phyloP scores from a whole-genome alignment of 495 filamentous ascomycete genomes.

The Parachaetomium inaequale region DNA sequence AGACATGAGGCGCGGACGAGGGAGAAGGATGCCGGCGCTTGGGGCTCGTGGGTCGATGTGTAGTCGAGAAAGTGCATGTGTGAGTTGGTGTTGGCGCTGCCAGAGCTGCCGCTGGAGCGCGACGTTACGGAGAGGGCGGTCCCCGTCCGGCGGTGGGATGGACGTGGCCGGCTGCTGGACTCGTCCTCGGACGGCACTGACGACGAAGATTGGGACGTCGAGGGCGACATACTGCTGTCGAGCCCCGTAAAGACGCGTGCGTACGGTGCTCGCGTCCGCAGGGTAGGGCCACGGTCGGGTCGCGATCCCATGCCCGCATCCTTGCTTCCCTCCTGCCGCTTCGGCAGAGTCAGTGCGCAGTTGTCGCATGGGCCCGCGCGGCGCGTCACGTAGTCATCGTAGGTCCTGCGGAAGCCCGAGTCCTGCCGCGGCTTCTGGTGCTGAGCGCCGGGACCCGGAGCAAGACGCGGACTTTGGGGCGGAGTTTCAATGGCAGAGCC shows the following conservation, averaged over 20 bases:
- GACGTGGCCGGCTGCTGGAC: constrained; percentile 16
- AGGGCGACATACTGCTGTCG: constrained; percentile 37
- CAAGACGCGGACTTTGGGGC: constrained; percentile 57
- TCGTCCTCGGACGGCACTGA: constrained; percentile 47
- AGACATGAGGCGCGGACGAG: constrained; percentile 81
- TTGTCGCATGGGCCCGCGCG: constrained; percentile 56
- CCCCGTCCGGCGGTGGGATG: constrained; percentile 31
- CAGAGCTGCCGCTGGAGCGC: constrained; percentile 44
- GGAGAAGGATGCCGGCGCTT: constrained; percentile 72
- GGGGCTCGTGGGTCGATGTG: constrained; percentile 76
- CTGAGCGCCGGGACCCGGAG: constrained; percentile 30
- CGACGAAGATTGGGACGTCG: constrained; percentile 44
- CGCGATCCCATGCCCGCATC: constrained; percentile 30
- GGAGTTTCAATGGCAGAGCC: constrained; percentile 55
- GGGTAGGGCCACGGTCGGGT: constrained; percentile 37
- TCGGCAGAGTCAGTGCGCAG: constrained; percentile 59
- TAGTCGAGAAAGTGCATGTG: constrained; percentile 85
- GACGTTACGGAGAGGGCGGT: constrained; percentile 35
- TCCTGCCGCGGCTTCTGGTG: constrained; percentile 40
- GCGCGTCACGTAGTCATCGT: constrained; percentile 54
- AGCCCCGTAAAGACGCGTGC: constrained; percentile 44
- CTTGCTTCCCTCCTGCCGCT: constrained; percentile 42
- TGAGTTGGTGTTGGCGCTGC: constrained; percentile 48
- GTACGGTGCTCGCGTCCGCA: constrained; percentile 48
- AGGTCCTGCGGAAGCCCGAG: constrained; percentile 50